phyloP scores from a whole-genome alignment of 2,329 filamentous ascomycete genomes.

The Colletotrichum noveboracense region DNA sequence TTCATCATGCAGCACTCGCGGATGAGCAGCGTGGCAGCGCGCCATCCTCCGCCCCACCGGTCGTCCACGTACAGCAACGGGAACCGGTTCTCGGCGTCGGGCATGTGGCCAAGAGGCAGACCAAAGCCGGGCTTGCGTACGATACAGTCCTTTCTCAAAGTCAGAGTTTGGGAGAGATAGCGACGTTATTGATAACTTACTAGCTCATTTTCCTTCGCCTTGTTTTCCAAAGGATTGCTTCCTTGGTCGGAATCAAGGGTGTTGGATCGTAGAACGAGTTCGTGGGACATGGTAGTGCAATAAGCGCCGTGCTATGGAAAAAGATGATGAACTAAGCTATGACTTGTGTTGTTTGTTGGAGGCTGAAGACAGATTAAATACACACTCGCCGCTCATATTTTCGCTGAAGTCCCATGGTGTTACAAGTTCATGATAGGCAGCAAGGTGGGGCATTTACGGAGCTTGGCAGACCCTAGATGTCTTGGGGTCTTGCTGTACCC shows the following conservation, averaged over 20 bases:
- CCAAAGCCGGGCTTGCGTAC: background rate
- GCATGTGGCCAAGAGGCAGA: background rate
- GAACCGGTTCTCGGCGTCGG: background rate
- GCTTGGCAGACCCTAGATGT: background rate
- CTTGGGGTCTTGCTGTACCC: background rate
- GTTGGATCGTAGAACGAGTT: background rate
- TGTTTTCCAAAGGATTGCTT: background rate
- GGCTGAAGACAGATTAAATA: background rate
- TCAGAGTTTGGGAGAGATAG: background rate
- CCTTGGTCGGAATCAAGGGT: background rate
- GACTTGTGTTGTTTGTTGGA: background rate
- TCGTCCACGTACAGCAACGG: background rate
- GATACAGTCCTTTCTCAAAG: background rate
- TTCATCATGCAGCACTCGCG: conserved; percentile 30
- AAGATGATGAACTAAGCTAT: background rate
- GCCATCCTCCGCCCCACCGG: background rate
- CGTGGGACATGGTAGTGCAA: background rate
- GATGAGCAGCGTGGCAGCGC: background rate
- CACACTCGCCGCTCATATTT: background rate
- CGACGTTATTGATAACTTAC: background rate
- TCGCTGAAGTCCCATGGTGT: background rate
- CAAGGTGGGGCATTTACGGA: background rate
- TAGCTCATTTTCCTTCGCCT: background rate
- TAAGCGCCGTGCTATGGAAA: background rate
- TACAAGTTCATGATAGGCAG: background rate